Percentiles rank a stretch among this genome's conserved stretches.
These are phyloP conservation scores for Geotrichum candidum DNA, from an alignment of 1,139 yeast species.

Conservation along the genomic window DNA sequence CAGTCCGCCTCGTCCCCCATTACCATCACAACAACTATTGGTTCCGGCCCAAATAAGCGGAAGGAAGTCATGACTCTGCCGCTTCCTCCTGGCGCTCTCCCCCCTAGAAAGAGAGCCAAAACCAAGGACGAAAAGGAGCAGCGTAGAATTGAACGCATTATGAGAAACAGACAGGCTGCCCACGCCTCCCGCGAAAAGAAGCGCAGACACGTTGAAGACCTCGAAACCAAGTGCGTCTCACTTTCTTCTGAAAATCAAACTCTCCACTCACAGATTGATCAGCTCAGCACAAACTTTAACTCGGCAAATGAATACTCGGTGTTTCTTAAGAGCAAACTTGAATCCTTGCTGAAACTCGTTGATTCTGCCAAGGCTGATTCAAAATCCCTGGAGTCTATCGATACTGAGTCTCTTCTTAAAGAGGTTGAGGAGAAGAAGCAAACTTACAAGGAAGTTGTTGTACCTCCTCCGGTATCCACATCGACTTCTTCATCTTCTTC, in stretches of 20 bases:
- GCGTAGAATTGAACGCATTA: slow-evolving; percentile 83
- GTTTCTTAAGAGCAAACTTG: slow-evolving; percentile 26
- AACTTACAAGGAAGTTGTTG: neutral
- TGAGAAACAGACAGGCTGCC: slow-evolving; percentile 94
- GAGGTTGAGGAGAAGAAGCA: slow-evolving; percentile 5
- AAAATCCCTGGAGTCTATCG: slow-evolving; percentile 26
- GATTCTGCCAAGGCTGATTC: slow-evolving; percentile 24
- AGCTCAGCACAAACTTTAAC: slow-evolving; percentile 22
- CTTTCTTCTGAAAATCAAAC: slow-evolving; percentile 30
- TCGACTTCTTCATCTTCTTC: neutral
- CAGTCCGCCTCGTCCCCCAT: slow-evolving; percentile 7
- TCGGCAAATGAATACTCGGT: slow-evolving; percentile 25
- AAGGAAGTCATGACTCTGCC: slow-evolving; percentile 33
- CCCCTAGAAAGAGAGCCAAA: slow-evolving; percentile 94
- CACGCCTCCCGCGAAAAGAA: slow-evolving; percentile 96
- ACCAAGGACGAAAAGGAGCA: slow-evolving; percentile 97
- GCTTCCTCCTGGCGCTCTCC: slow-evolving; percentile 47
- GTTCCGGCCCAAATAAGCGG: slow-evolving; percentile 25
- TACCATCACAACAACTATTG: slow-evolving; percentile 18
- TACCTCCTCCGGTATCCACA: neutral
- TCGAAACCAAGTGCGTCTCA: slow-evolving; percentile 48
- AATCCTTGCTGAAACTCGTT: slow-evolving; percentile 28
- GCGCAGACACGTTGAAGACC: slow-evolving; percentile 81
- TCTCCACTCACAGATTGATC: slow-evolving; percentile 25
- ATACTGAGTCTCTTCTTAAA: slow-evolving; percentile 16